Evolutionary conservation across 768 basidiomycete species (phyloP), one percentile per base, ranked within the genome.

Genomic region (Rhizopogon roseolus): DNA sequence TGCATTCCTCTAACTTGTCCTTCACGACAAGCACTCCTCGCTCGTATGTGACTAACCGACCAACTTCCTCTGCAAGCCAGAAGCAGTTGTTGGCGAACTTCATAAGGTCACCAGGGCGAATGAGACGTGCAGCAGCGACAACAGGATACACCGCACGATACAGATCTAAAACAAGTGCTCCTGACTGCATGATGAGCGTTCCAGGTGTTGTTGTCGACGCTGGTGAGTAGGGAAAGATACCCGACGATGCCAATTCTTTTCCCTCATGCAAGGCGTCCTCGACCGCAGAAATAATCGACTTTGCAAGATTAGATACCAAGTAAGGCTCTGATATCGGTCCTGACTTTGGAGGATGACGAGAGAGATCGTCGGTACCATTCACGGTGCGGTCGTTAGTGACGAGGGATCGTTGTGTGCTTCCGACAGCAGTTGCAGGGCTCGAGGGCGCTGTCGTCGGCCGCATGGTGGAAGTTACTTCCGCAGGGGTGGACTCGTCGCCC

Each of bases 41-140:
- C 53, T 72, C 73, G 9, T 44, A 28, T 17, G 57, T 57, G 44
- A 60, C 28, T 6, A 70, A 14, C 11, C 62, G 61, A 17, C 17
- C 28, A 0, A 86, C 65, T 59, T 86, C 79, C 19, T 70, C 67
- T 29, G 75, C 76, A 27, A 95, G 76, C 64, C 86, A 90, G 19
- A 79, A 61, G 59, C 85, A 91, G 57, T 95, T 88, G 65, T 97
- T 97, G 16, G 90, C 84, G 64, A 88, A 88, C 46, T 82, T 81
- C 79, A 96, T 85, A 1, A 79, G 74, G 27, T 75, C 69, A 17
- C 81, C 81, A 9, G 85, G 72, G 0, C 77, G 71, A 37, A 75
- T 66, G 29, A 89, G 67, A 42, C 75, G 71, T 37, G 72, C 60
- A 0, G 73, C 67, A 55, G 82, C 82, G 34, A 76, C 76, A 37